A percentile compares a stretch with the other conserved stretches of the same genome.
These are phyloP conservation scores for Xylaria digitata DNA, from an alignment of 2,329 filamentous ascomycete species.

Conservation along the genomic window DNA sequence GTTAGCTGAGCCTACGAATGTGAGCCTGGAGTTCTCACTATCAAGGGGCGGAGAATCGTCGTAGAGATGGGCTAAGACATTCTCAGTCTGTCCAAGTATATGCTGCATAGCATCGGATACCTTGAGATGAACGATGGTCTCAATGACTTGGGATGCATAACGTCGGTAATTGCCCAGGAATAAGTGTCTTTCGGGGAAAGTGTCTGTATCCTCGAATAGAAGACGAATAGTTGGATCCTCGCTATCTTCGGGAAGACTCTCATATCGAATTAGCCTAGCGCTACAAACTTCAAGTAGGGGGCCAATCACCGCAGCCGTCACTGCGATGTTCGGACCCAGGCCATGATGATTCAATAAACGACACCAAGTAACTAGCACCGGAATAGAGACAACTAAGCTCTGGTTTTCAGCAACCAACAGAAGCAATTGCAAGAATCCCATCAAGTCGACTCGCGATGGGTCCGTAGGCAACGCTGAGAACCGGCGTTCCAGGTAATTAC, in stretches of 20 bases:
- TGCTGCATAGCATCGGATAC: constrained; percentile 87
- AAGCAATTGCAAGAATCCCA: constrained; percentile 82
- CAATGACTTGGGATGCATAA: constrained; percentile 88
- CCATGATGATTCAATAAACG: constrained; percentile 78
- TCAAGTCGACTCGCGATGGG: constrained; percentile 69
- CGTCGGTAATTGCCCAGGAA: constrained; percentile 96
- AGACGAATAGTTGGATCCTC: constrained; percentile 84
- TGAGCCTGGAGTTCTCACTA: constrained; percentile 57
- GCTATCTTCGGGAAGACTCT: constrained; percentile 83
- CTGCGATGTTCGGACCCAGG: constrained; percentile 72
- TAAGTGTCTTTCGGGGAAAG: constrained; percentile 89
- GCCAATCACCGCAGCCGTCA: constrained; percentile 72
- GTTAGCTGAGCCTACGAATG: constrained; percentile 36
- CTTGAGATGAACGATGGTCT: constrained; percentile 83
- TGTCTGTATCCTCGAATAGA: constrained; percentile 93
- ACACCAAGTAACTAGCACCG: constrained; percentile 89
- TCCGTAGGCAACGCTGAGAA: constrained; percentile 71
- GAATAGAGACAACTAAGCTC: constrained; percentile 93
- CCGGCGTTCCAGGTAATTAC: constrained; percentile 84
- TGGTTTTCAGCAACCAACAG: constrained; percentile 82
- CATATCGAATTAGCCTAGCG: constrained; percentile 85
- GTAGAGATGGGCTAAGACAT: constrained; percentile 79
- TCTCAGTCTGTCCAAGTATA: constrained; percentile 83
- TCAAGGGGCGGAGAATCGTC: constrained; percentile 74
- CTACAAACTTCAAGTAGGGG: constrained; percentile 85